Evolutionary conservation across 495 filamentous ascomycete species (phyloP), one percentile per base, ranked within the genome.

Genomic region (Hyaloscypha bicolor): DNA sequence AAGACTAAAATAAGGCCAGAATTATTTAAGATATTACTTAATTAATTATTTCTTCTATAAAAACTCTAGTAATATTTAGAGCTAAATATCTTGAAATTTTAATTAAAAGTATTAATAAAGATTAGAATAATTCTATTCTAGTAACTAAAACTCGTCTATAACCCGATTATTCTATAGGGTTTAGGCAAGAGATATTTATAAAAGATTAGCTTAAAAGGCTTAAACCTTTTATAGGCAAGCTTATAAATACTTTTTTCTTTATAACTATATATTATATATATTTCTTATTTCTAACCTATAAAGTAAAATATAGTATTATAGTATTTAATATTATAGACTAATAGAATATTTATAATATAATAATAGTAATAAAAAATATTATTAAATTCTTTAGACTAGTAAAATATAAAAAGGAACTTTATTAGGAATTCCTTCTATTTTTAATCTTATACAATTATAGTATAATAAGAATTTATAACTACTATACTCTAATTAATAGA

Each of bases 141-240:
- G 52, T 82, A 0, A 66, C 74, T n/a, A 71, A 68, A n/a, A 63
- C 76, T 55, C 71, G 74, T 51, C 79, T 77, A 51, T 75, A 84
- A 66, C 80, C 79, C 9, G 77, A 82, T 65, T 82, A 78, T 64
- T 73, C 76, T 22, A 73, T 81, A 12, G 80, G 77, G 21, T 83
- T 82, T n/a, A 16, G 4, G 22, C 51, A 4, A n/a, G 51, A 53
- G 22, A 4, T 16, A 8, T 53, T 53, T 53, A 53, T 62, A 65
- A 59, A 64, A 70, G 76, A 73, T 76, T 71, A 81, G 67, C 75
- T 82, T 5, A 39, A 68, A 22, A 82, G 76, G 72, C 67, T 83
- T 4, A 33, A 69, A 51, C 79, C 79, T 19, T 75, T 79, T 33
- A 61, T 82, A 31, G 77, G 76, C 59, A 68, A 75, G 60, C 42